phyloP scores from a whole-genome alignment of 2,329 filamentous ascomycete species.

The Paracorniculantispora psalliotae region DNA sequence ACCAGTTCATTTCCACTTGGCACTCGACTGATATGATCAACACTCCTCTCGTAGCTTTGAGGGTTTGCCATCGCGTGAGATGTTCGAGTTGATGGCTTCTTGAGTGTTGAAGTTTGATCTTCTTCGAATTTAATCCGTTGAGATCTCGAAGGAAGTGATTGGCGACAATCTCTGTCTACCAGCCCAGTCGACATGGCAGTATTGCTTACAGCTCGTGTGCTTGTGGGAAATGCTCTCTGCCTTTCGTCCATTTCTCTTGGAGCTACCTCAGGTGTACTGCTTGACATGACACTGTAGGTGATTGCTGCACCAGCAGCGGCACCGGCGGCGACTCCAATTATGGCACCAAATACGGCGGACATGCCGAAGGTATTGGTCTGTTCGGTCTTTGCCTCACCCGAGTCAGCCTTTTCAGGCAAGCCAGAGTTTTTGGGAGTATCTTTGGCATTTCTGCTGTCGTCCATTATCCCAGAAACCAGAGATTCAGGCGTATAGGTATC shows the following conservation, averaged over 20 bases:
- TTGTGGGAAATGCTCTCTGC: background rate
- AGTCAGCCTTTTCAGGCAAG: background rate
- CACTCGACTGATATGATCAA: background rate
- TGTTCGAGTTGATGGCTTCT: background rate
- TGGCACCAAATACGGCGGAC: slow-evolving; percentile 63
- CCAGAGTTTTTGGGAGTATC: background rate
- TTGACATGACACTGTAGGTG: slow-evolving; percentile 62
- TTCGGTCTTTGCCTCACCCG: background rate
- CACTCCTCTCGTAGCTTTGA: background rate
- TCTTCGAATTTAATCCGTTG: slow-evolving; percentile 7
- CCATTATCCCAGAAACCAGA: background rate
- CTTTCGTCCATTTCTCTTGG: slow-evolving; percentile 46
- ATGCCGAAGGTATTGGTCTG: background rate
- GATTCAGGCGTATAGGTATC: background rate
- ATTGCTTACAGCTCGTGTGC: background rate
- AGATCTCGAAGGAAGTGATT: background rate
- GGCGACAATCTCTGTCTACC: background rate
- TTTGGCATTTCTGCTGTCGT: background rate
- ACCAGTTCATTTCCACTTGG: background rate
- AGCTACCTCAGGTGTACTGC: background rate
- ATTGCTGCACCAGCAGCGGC: slow-evolving; percentile 62
- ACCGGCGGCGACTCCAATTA: slow-evolving; percentile 50
- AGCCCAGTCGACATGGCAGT: background rate
- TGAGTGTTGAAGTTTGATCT: background rate
- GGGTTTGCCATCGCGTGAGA: background rate